These are phyloP conservation scores for Gentiana straminea DNA, from an alignment of 257 asterid species.

Conservation along the genomic window DNA sequence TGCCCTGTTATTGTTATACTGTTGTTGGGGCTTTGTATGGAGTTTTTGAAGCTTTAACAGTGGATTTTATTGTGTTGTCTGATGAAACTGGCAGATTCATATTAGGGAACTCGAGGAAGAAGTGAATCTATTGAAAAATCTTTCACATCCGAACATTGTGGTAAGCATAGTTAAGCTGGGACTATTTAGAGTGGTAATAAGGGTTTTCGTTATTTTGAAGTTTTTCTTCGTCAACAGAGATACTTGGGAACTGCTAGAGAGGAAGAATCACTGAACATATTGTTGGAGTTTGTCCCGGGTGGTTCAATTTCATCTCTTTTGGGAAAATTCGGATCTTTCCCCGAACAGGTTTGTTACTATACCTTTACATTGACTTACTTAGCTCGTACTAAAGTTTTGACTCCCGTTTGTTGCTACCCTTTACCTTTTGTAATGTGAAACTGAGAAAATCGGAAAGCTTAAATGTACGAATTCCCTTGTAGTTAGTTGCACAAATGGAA, in stretches of 20 bases:
- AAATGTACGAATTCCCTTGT: neutral
- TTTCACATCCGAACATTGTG: constrained; percentile 93
- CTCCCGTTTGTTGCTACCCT: neutral
- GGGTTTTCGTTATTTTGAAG: constrained; percentile 4
- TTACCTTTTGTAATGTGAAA: neutral
- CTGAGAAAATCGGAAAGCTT: neutral
- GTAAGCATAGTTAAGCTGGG: constrained; percentile 32
- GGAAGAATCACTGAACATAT: constrained; percentile 73
- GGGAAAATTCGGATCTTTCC: constrained; percentile 95
- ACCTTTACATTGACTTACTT: neutral
- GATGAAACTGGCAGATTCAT: constrained; percentile 50
- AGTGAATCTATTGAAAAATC: constrained; percentile 86
- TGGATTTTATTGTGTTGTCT: constrained; percentile 1
- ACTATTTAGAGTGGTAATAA: constrained; percentile 2
- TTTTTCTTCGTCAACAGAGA: constrained; percentile 45
- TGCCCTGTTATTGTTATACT: no score
- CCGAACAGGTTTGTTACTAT: constrained; percentile 77
- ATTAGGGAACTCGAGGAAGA: constrained; percentile 95
- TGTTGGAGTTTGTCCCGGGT: constrained; percentile 95
- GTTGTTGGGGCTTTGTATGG: neutral
- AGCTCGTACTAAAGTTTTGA: neutral
- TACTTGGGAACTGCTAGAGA: constrained; percentile 97
- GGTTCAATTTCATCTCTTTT: constrained; percentile 95
- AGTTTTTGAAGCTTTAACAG: neutral
- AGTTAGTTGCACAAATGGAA: constrained; percentile 1